Conservation (phyloP, 352 stramenopile species). For the Elongisporangium undulatum region DNA sequence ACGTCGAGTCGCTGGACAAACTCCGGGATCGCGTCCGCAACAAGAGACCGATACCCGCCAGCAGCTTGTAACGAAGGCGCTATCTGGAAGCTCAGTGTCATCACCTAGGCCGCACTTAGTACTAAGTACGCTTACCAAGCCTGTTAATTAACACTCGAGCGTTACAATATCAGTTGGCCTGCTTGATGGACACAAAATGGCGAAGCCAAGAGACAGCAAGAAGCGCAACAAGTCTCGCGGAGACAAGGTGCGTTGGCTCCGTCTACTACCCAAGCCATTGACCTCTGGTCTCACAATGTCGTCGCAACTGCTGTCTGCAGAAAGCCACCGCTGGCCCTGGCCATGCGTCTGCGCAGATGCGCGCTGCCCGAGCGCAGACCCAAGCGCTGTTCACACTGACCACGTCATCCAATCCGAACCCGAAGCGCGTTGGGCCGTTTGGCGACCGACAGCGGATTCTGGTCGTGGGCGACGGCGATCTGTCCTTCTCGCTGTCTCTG, state of each 20-base stretch:
- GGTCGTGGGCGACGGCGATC: constrained; percentile 81
- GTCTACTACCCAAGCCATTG: no score
- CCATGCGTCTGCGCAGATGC: constrained; percentile 14
- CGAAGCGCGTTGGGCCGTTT: constrained; percentile 72
- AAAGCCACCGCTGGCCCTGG: constrained; percentile 18
- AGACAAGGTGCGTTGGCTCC: neutral
- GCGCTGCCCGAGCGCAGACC: constrained; percentile 47
- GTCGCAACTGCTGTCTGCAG: neutral
- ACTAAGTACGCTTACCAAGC: no score
- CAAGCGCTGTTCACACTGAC: constrained; percentile 68
- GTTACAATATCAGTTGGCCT: neutral
- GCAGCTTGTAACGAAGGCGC: no score
- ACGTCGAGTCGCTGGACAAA: constrained; percentile 12
- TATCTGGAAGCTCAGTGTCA: no score
- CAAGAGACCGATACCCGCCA: neutral
- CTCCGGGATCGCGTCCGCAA: neutral
- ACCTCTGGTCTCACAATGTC: neutral
- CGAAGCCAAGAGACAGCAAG: constrained; percentile 3
- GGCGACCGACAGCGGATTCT: constrained; percentile 72
- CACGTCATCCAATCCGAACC: constrained; percentile 78
- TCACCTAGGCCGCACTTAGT: no score
- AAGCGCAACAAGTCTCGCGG: constrained; percentile 5
- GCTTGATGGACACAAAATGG: neutral
- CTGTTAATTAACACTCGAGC: no score
- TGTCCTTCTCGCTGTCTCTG: constrained; percentile 78